Percentiles rank a stretch among this genome's conserved stretches.
Evolutionary conservation across 2,329 filamentous ascomycete genomes (phyloP).

Genomic region (Talaromyces piceae): DNA sequence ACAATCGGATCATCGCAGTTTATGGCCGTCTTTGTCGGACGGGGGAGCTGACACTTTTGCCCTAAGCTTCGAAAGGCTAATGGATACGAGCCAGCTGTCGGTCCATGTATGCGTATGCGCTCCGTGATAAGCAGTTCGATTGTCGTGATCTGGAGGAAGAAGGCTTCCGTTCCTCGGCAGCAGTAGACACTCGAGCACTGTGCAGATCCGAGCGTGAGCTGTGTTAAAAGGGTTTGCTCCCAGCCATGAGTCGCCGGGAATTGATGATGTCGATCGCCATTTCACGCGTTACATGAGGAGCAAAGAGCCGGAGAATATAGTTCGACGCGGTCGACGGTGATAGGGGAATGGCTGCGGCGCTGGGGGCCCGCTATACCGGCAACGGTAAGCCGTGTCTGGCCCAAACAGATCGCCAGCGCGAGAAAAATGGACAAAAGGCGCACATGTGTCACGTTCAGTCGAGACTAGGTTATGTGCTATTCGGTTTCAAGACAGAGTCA

Average conservation of each 20-base stretch:
- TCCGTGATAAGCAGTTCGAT: background rate
- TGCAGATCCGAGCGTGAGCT: background rate
- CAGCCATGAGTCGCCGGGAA: background rate
- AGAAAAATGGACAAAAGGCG: background rate
- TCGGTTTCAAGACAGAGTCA: background rate
- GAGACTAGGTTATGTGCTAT: background rate
- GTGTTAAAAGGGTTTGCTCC: background rate
- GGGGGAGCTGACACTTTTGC: background rate
- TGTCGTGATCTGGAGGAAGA: background rate
- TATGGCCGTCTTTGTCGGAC: background rate
- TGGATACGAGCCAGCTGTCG: background rate
- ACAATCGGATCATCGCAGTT: background rate
- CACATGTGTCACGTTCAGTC: background rate
- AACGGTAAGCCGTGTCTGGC: background rate
- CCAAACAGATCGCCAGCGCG: background rate
- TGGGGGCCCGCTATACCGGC: background rate
- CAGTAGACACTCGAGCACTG: background rate
- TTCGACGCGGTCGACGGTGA: background rate
- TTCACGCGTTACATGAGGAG: background rate
- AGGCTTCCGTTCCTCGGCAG: background rate
- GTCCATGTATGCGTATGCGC: background rate
- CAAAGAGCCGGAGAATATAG: background rate
- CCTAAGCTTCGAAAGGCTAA: background rate
- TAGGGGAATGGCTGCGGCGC: background rate
- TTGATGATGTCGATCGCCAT: constrained; percentile 2